Percentiles rank a stretch among this genome's conserved stretches.
phyloP scores from a whole-genome alignment of 1,284 basidiomycete species.

The Termitomyces sp. region DNA sequence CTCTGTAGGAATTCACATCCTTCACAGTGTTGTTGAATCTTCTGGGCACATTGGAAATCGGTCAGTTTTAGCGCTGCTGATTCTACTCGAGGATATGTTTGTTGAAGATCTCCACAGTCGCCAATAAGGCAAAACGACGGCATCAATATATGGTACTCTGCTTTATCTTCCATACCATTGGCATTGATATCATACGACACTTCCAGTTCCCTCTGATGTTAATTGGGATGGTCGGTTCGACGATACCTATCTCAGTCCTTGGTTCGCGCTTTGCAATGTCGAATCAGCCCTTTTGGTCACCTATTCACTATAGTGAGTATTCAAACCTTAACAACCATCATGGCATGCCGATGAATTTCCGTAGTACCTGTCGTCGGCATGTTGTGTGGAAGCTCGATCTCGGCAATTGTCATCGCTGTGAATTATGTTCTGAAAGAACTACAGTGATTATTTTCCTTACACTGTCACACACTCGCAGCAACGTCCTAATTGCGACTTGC shows the following conservation, averaged over 20 bases:
- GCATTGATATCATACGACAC: neutral
- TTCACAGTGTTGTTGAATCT: constrained; percentile 59
- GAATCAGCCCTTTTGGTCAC: constrained; percentile 51
- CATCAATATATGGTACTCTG: constrained; percentile 65
- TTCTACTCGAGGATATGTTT: neutral
- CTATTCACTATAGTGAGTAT: constrained; percentile 22
- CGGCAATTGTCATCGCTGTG: constrained; percentile 65
- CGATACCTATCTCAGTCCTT: constrained; percentile 76
- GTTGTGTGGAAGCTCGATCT: constrained; percentile 79
- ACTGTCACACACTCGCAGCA: neutral
- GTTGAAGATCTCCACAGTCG: constrained; percentile 24
- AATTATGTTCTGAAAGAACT: constrained; percentile 64
- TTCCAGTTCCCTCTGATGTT: constrained; percentile 63
- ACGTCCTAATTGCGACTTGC: neutral
- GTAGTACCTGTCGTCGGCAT: constrained; percentile 84
- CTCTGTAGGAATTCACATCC: neutral
- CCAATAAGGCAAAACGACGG: constrained; percentile 74
- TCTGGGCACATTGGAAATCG: constrained; percentile 66
- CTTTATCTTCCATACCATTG: neutral
- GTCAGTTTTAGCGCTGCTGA: constrained; percentile 29
- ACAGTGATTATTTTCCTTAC: constrained; percentile 39
- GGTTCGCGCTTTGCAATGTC: constrained; percentile 77
- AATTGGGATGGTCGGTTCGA: constrained; percentile 65
- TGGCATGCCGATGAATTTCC: neutral
- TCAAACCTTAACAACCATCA: neutral